Conservation (phyloP, 768 basidiomycete genomes). For the Termitomyces eurrhizus region DNA sequence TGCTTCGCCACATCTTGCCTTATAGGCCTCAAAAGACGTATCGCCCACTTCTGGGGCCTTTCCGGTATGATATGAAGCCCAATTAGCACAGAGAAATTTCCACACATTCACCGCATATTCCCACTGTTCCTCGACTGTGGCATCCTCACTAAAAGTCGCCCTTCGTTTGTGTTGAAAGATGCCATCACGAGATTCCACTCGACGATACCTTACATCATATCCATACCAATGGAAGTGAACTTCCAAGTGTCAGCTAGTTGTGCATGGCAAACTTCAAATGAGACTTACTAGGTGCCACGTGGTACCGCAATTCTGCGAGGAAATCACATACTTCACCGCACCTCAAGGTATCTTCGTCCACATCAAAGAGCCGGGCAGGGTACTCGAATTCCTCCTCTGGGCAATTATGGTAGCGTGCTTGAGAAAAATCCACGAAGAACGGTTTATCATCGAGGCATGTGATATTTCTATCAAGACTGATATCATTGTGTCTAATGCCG, state of each 20-base stretch:
- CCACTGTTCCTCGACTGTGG: background rate
- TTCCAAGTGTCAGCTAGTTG: background rate
- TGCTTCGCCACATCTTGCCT: background rate
- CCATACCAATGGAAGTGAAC: background rate
- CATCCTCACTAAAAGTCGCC: background rate
- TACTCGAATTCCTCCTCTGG: background rate
- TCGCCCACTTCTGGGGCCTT: too few relatives aligned
- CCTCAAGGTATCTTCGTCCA: background rate
- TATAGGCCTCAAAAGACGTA: too few relatives aligned
- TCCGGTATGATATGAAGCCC: too few relatives aligned
- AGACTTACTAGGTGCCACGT: background rate
- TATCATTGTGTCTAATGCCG: background rate
- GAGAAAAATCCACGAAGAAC: background rate
- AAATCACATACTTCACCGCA: background rate
- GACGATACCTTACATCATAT: background rate
- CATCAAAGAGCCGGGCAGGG: background rate
- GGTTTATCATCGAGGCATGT: background rate
- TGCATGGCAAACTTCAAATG: background rate
- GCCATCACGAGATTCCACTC: background rate
- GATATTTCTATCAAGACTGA: background rate
- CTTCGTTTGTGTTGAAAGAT: background rate
- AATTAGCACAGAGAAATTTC: too few relatives aligned
- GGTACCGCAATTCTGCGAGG: background rate
- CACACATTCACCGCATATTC: background rate
- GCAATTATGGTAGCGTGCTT: background rate